Conservation (phyloP, 768 basidiomycete genomes). For the Collybia sordida region DNA sequence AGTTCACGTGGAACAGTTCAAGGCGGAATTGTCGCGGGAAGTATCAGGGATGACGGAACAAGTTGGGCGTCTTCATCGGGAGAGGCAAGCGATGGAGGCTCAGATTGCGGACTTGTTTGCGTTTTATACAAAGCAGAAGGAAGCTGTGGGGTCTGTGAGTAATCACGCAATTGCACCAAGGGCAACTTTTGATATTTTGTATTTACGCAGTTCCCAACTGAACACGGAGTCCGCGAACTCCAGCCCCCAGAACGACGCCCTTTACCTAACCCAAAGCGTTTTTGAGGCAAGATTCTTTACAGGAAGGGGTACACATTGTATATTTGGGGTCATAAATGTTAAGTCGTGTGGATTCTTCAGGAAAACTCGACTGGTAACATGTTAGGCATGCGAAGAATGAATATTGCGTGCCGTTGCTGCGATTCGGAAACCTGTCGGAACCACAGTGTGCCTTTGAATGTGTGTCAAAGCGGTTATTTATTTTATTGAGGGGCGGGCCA, state of each 20-base stretch:
- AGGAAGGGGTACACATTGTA: background rate
- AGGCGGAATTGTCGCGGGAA: constrained; percentile 74
- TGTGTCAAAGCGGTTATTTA: background rate
- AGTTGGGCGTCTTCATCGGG: constrained; percentile 63
- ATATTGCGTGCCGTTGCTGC: constrained; percentile 79
- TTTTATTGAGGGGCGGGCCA: background rate
- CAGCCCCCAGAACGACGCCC: constrained; percentile 14
- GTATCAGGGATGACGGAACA: constrained; percentile 75
- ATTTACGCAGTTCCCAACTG: background rate
- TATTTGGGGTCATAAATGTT: background rate
- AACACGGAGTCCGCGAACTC: background rate
- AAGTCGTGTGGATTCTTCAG: too few species aligned
- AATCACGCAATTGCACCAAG: background rate
- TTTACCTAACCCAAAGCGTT: constrained; percentile 21
- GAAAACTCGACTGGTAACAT: too few species aligned
- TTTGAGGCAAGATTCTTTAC: background rate
- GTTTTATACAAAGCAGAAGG: constrained; percentile 68
- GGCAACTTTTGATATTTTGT: too few species aligned
- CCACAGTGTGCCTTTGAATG: constrained; percentile 62
- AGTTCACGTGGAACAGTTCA: constrained; percentile 90
- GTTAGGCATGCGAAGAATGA: constrained; percentile 24
- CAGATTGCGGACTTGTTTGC: constrained; percentile 74
- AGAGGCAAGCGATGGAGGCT: constrained; percentile 63
- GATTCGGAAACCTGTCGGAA: constrained; percentile 74
- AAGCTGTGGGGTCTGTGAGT: constrained; percentile 17